Evolutionary conservation across 2,329 filamentous ascomycete species (phyloP), one percentile per base, ranked within the genome.

Genomic region (Clarireedia hainanense): DNA sequence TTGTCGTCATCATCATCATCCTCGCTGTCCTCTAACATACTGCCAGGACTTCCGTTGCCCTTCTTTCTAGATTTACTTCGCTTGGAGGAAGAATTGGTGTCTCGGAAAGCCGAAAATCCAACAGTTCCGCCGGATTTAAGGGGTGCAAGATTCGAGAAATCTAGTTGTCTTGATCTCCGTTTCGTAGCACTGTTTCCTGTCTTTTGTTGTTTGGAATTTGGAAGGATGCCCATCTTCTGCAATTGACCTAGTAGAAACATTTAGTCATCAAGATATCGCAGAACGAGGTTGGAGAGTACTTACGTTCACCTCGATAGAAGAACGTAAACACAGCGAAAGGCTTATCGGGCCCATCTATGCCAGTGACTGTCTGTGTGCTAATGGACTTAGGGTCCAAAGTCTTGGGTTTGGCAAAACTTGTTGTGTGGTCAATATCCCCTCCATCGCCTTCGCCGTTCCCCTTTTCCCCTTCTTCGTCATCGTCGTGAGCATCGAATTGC

Each of bases 351-450:
- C 91, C 89, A 70, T 99, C 94, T 60, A 97, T 95, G 17, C 92
- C 94, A 7, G 94, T 97, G n/a, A 99, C 94, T 0, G 94, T 99
- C 73, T 99, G 94, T 2, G 94, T 99, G 68, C 91, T 97, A 68
- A 99, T 99, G 2, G 90, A 91, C 74, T 96, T 96, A 0, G 92
- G 92, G 73, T 97, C 95, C 52, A 96, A 78, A 1, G 90, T 88
- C 78, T 96, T 97, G 14, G 91, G 92, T 74, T 96, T 95, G 9
- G 92, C 92, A 72, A 97, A 97, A 69, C 91, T 96, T 6, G 94
- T 97, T 2, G 94, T 97, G 70, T 99, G 94, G 72, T 97, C 94
- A 56, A 96, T 82, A 67, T 96, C 90, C 42, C 84, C 87, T 64
- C 91, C 88, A 58, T 78, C 77, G 10, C 36, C 54, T 50, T 76